Evolutionary conservation across 306 rosid genomes (phyloP).

Genomic region (Echinosophora koreensis): DNA sequence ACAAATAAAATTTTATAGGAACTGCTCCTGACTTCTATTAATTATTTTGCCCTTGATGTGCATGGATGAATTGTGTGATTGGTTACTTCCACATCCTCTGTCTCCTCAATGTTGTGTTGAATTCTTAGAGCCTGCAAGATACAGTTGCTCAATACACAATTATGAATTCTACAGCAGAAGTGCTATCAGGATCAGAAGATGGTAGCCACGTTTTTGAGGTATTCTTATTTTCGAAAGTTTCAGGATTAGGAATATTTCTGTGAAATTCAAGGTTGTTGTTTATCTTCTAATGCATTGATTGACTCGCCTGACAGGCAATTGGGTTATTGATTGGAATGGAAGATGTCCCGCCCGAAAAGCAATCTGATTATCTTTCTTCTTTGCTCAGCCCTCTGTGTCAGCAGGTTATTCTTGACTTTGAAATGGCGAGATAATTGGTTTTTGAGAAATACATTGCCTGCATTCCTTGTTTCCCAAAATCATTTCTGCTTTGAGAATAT

Average conservation of each 20-base stretch:
- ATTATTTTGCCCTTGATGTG: constrained; percentile 21
- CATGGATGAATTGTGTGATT: constrained; percentile 40
- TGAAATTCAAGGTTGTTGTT: constrained; percentile 34
- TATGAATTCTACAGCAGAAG: constrained; percentile 65
- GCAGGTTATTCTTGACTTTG: constrained; percentile 67
- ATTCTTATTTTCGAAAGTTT: constrained; percentile 14
- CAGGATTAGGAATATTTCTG: constrained; percentile 25
- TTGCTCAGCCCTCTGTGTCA: constrained; percentile 91
- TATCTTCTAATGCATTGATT: constrained; percentile 39
- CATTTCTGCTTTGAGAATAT: constrained; percentile 11
- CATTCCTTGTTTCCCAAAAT: neutral
- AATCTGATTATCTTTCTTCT: constrained; percentile 90
- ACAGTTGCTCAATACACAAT: constrained; percentile 75
- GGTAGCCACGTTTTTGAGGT: constrained; percentile 99
- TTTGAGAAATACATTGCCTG: constrained; percentile 27
- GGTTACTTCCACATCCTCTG: constrained; percentile 15
- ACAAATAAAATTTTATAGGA: constrained; percentile 1
- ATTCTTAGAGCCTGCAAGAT: constrained; percentile 78
- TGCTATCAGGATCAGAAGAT: constrained; percentile 81
- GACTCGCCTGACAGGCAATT: constrained; percentile 77
- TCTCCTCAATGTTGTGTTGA: constrained; percentile 36
- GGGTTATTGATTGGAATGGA: constrained; percentile 96
- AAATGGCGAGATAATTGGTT: constrained; percentile 25
- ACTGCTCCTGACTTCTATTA: constrained; percentile 12
- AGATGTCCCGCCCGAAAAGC: constrained; percentile 83